phyloP scores from a whole-genome alignment of 2,329 filamentous ascomycete genomes.

The Aspergillus vadensis region DNA sequence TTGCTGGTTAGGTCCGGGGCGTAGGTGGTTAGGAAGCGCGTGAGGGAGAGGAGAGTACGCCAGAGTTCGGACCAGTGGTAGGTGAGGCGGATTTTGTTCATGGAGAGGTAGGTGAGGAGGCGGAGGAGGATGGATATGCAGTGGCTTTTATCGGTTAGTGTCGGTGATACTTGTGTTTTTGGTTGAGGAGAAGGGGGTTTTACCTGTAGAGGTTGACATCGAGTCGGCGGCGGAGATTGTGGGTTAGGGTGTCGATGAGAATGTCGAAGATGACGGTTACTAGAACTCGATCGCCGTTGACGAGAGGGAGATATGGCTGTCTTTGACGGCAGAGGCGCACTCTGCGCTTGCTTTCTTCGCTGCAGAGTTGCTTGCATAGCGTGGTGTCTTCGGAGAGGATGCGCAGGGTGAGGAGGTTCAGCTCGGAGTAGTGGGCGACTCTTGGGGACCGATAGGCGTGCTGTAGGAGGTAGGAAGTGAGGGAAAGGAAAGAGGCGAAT shows the following conservation, averaged over 20 bases:
- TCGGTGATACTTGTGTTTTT: neutral
- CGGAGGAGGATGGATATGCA: constrained; percentile 80
- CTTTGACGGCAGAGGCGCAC: constrained; percentile 88
- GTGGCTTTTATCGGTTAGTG: constrained; percentile 48
- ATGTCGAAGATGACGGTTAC: constrained; percentile 79
- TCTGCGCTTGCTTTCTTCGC: constrained; percentile 69
- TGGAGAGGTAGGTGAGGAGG: constrained; percentile 79
- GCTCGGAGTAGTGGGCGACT: constrained; percentile 77
- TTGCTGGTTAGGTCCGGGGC: constrained; percentile 71
- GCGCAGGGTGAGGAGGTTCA: constrained; percentile 82
- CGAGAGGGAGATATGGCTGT: constrained; percentile 77
- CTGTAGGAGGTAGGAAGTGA: constrained; percentile 89
- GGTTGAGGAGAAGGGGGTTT: constrained; percentile 12
- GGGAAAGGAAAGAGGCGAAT: constrained; percentile 78
- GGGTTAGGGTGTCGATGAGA: constrained; percentile 87
- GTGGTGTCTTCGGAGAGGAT: constrained; percentile 82
- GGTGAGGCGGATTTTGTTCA: constrained; percentile 74
- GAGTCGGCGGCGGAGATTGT: constrained; percentile 83
- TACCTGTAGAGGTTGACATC: constrained; percentile 81
- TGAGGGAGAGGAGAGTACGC: constrained; percentile 80
- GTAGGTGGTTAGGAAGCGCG: constrained; percentile 89
- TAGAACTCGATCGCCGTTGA: constrained; percentile 71
- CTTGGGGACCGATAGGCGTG: constrained; percentile 84
- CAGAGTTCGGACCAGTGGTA: constrained; percentile 98
- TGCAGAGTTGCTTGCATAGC: constrained; percentile 81